Percentiles rank a stretch among this genome's conserved stretches.
Evolutionary conservation across 192 early-diverging fungal genomes (phyloP).

Genomic region (Linnemannia exigua): DNA sequence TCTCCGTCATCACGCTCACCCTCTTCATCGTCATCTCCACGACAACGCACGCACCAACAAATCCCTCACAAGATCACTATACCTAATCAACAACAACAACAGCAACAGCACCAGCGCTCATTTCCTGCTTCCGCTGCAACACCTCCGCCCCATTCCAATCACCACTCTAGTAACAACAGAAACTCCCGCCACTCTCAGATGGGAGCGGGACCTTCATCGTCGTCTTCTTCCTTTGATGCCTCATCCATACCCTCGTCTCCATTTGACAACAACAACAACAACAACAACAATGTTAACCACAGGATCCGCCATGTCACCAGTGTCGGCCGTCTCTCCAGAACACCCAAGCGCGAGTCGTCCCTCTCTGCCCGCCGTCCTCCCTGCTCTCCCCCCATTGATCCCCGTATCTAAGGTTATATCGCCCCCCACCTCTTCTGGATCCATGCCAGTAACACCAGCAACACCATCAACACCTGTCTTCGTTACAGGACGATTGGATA

Average conservation of each 20-base stretch:
- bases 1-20: not conserved
- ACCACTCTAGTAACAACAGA: not conserved
- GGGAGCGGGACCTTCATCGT: not conserved
- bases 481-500: not conserved
- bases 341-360: constrained; percentile 22
- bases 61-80: constrained; percentile 5
- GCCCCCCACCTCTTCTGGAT: not conserved
- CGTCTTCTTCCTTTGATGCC: not conserved
- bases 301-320: not conserved
- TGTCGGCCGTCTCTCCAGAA: constrained; percentile 7
- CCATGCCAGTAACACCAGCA: not conserved
- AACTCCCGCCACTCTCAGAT: not conserved
- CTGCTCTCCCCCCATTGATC: constrained; percentile 22
- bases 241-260: constrained; percentile 8
- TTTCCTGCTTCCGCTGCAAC: not conserved
- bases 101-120: not conserved
- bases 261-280: not conserved
- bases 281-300: not conserved
- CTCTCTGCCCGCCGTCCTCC: constrained; percentile 12
- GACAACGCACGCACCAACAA: not conserved
- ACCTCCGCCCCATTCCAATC: not conserved
- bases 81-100: not conserved
- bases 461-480: not conserved
- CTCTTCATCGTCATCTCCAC: not conserved
- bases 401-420: not conserved